A percentile compares a stretch with the other conserved stretches of the same genome.
Conservation (phyloP, 495 filamentous ascomycete genomes). For the Tuber aestivum region DNA sequence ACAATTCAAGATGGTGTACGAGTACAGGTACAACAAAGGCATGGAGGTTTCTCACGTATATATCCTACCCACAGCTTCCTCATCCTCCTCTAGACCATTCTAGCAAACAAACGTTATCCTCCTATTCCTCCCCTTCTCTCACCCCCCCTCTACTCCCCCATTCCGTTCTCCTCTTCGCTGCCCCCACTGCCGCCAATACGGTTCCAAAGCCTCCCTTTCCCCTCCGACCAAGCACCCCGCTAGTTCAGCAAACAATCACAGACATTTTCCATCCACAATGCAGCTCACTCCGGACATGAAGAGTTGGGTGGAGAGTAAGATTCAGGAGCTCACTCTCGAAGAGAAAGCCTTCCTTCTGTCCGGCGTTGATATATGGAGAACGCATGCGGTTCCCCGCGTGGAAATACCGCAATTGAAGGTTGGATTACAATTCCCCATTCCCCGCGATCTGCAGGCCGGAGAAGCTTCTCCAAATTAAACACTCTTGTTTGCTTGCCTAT, state of each 20-base stretch:
- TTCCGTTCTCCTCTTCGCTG: background rate
- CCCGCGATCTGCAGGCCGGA: background rate
- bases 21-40: constrained; percentile 1
- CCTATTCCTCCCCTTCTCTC: background rate
- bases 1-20: background rate
- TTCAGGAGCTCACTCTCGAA: constrained; percentile 37
- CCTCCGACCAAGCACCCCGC: background rate
- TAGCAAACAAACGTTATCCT: background rate
- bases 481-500: constrained; percentile 3
- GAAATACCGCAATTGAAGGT: constrained; percentile 43
- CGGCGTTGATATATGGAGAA: constrained; percentile 42
- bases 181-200: background rate
- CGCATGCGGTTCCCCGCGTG: constrained; percentile 37
- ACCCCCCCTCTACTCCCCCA: background rate
- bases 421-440: background rate
- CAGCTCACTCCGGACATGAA: constrained; percentile 37
- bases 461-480: background rate
- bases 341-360: constrained; percentile 41
- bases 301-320: constrained; percentile 39
- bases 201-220: background rate
- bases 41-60: background rate
- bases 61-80: background rate
- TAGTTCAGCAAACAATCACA: background rate
- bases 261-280: constrained; percentile 11
- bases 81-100: background rate